Evolutionary conservation across 805 yeast genomes (phyloP).

Genomic region (Jamesozyma jinghongensis): DNA sequence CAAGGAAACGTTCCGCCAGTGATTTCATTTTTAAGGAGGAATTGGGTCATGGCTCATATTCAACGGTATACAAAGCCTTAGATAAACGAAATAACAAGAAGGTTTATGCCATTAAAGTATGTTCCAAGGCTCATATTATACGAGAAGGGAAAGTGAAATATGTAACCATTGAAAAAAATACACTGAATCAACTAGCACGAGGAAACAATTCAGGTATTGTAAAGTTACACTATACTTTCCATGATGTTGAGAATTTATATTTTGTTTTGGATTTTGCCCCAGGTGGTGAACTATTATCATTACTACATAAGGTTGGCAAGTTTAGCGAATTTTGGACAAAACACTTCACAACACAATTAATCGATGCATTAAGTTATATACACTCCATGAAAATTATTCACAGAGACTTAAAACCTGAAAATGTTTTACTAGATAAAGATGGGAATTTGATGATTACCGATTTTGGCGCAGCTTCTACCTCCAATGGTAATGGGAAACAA

Average conservation of each 20-base stretch:
- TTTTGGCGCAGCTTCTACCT: conserved; percentile 86
- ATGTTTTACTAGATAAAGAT: conserved; percentile 73
- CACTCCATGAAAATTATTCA: conserved; percentile 87
- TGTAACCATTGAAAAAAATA: conserved; percentile 89
- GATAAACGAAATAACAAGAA: conserved; percentile 44
- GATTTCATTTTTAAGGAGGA: conserved; percentile 29
- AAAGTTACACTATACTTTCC: conserved; percentile 86
- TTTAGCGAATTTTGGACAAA: conserved; percentile 64
- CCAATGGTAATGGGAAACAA: conserved; percentile 5
- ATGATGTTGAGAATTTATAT: conserved; percentile 77
- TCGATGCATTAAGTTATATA: conserved; percentile 86
- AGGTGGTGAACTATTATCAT: conserved; percentile 82
- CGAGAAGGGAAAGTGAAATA: conserved; percentile 91
- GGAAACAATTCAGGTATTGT: conserved; percentile 95
- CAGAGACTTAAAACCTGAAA: conserved; percentile 92
- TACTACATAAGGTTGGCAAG: conserved; percentile 70
- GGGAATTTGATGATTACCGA: conserved; percentile 90
- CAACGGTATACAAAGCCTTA: conserved; percentile 82
- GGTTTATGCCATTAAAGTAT: conserved; percentile 82
- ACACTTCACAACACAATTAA: conserved; percentile 75
- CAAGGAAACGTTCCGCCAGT: conserved; percentile 26
- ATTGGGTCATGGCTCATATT: conserved; percentile 91
- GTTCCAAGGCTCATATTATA: conserved; percentile 87
- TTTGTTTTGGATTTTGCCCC: conserved; percentile 92
- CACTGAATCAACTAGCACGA: conserved; percentile 57